Evolutionary conservation across 306 rosid species (phyloP), one percentile per base, ranked within the genome.

Genomic region (Cicer bijugum): DNA sequence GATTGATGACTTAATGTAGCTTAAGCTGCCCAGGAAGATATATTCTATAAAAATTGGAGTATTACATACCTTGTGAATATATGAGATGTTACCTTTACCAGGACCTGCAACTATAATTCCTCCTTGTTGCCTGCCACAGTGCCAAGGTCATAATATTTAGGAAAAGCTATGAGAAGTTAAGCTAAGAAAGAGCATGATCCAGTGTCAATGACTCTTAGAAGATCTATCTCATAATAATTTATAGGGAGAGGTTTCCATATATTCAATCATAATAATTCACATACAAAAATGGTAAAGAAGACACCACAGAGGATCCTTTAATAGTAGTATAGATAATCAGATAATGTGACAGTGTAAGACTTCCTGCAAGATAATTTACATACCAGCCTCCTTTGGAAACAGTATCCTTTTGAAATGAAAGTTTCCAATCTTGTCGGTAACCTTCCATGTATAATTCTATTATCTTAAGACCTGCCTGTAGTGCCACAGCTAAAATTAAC

Each of bases 91-190:
- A 68, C 75, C 82, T 89, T 88, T 93, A 48, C 96, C 94, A 17
- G 98, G 94, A 75, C 98, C 98, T 68, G 97, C 96, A 74, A 93
- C 97, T 83, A 93, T 71, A 57, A 89, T 86, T 72, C 98, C 98
- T 67, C 98, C 97, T 82, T 93, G 96, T 80, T 89, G 85, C 98
- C 98, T 93, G 89, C 80, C 72, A 78, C 64, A 62, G 45, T 45
- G 12, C 40, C 43, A 77, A 71, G 20, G 33, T 75, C 60, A 59
- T 46, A 15, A 53, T 16, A 23, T 52, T 28, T 60, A 69, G 55
- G 39, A 71, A 70, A 64, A 17, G 5, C 45, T 15, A 28, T 14
- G 45, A 50, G 38, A 69, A 69, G 44, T 11, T 56, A 47, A 48
- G 64, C 61, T 60, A 76, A n/a, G 40, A 20, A 64, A 66, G 46